Base-by-base conservation (phyloP, 352 stramenopile genomes). In the Thraustochytrium sp. region DNA sequence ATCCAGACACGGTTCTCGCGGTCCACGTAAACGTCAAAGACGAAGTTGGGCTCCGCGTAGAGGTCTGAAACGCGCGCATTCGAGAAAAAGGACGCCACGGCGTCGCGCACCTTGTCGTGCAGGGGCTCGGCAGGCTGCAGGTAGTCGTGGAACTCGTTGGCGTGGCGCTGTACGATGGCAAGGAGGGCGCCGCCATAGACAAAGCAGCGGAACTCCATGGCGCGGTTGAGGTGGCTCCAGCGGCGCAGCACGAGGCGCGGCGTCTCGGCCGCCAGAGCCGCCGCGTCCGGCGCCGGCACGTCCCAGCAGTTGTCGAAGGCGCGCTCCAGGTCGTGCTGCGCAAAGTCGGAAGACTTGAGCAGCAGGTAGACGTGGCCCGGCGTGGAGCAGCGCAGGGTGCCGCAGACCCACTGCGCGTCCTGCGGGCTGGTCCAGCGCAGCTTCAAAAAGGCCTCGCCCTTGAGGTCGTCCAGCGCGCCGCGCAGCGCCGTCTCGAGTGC, bases 261-360 rank as follows among this genome's bases (percentile, higher is more conserved):
- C 16, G 72, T 84, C 34, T 21, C 13, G 11, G 16, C 44, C 9
- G 74, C 11, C 31, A 55, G 18, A 9, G 34, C 63, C 55, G 34
- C 13, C 2, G 34, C 55, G 55, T 65, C 34, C 21, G 55, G 18
- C 1, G 16, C 26, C 26, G 55, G 9, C 5, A 31, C 49, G 61
- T 84, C 38, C 54, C 34, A 59, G 51, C 55, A 76, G 2, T 83
- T 51, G 40, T 84, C 61, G 38, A 55, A 84, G 23, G 72, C 37
- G 55, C 84, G 75, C 11, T 38, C 29, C 11, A 84, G 44, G 44
- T 84, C 75, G 61, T 84, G 75, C 26, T 73, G 75, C 13, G 44
- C 40, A 37, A 84, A 61, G 44, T 84, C 75, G 53, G 75, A 84
- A 5, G 38, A 18, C 61, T 84, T 84, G 18, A 84, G 75, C 53